Base-by-base conservation (phyloP, 192 early-diverging fungal species). In the Pilobolus umbonatus region DNA sequence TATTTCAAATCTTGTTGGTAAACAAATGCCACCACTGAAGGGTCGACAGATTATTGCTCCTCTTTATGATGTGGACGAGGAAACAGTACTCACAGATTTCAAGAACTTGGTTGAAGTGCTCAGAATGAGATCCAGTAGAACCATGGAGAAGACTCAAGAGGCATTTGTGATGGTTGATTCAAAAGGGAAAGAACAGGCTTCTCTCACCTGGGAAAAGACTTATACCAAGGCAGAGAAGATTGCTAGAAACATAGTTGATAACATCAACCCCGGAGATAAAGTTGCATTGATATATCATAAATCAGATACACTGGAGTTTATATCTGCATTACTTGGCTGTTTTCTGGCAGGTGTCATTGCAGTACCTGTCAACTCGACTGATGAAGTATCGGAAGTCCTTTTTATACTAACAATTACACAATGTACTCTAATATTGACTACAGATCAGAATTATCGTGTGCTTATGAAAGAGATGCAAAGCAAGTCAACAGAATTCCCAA, bases 231-330 rank as follows among this genome's bases (percentile, higher is more conserved):
- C 90, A 4, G 83, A 88, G 55, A 87, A 88, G 53, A 66, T 91
- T 4, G 81, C 85, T 9, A 78, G 83, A 57, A 64, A 80, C 22
- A 80, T 94, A 45, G 79, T 75, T 30, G 71, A 77, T 54, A 75
- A 75, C 22, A 40, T 89, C 24, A 60, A 57, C n/a, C 64, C 73
- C 12, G 90, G 89, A 6, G 85, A 85, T 43, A 75, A 83, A 5
- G 82, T 92, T 3, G 89, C 88, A 2, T 71, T 94, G 19, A 76
- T 94, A 25, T 94, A 88, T 68, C 80, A 86, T 36, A 91, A 89
- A 64, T 77, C 77, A 32, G 92, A 94, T 62, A 78, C 88, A 34
- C 61, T 89, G 45, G 92, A 94, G n/a, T 91, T 86, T 62, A 62
- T 91, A n/a, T 84, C 81, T 6, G 85, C 87, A 9, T 62, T 94